phyloP scores from a whole-genome alignment of 345 rosid species.

The Euclidium syriacum region DNA sequence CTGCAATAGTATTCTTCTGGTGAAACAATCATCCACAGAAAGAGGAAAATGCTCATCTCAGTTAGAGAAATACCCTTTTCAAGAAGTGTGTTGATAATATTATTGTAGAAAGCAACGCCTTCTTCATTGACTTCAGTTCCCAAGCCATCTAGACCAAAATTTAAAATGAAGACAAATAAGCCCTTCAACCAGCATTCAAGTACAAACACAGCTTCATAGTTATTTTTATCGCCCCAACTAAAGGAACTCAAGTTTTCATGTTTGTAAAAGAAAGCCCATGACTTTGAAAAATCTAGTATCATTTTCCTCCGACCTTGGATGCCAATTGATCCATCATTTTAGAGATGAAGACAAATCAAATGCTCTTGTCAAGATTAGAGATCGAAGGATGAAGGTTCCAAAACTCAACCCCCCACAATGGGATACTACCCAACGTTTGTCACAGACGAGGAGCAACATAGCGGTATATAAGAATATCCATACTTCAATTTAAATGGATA shows the following conservation, averaged over 20 bases:
- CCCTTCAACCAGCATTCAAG: not conserved
- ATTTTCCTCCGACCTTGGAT: not conserved
- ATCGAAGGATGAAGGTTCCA: not conserved
- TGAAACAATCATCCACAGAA: not conserved
- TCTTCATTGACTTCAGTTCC: slow-evolving; percentile 57
- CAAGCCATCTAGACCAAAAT: slow-evolving; percentile 51
- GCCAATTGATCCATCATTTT: not conserved
- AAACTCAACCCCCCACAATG: not conserved
- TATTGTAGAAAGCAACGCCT: slow-evolving; percentile 62
- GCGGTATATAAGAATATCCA: not conserved
- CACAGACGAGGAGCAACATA: not conserved
- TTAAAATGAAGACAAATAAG: not conserved
- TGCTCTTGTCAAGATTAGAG: not conserved
- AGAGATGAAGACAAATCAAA: not conserved
- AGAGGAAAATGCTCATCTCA: slow-evolving; percentile 12
- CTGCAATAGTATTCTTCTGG: slow-evolving; percentile 32
- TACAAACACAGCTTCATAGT: not conserved
- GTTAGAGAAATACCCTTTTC: slow-evolving; percentile 49
- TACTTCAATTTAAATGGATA: not conserved
- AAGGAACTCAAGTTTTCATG: slow-evolving; percentile 1
- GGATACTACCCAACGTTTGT: not conserved
- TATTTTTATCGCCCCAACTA: not conserved
- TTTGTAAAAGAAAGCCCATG: not conserved
- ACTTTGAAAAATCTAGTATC: not conserved
- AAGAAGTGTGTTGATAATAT: slow-evolving; percentile 57